These are phyloP conservation scores for Jamesozyma piceae DNA, from an alignment of 805 yeast species.

Conservation along the genomic window DNA sequence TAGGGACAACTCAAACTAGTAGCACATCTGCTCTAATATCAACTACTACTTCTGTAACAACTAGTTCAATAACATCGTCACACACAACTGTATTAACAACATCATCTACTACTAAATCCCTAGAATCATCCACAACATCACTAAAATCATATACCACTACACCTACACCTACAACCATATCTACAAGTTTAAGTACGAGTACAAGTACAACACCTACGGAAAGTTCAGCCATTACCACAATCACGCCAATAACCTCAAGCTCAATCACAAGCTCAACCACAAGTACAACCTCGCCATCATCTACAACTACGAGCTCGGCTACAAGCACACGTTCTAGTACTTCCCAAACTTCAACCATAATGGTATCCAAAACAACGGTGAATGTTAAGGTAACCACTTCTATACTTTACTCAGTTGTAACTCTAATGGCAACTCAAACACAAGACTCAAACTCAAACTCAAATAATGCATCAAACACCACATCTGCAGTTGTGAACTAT, in stretches of 20 bases:
- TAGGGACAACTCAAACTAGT: not conserved
- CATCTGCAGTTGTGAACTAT: not conserved
- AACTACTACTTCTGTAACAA: not conserved
- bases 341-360: not conserved
- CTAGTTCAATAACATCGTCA: not conserved
- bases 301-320: slow-evolving; percentile 5
- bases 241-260: slow-evolving; percentile 6
- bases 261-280: slow-evolving; percentile 4
- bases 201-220: not conserved
- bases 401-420: slow-evolving; percentile 14
- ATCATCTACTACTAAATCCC: not conserved
- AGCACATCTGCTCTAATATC: not conserved
- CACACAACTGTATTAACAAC: not conserved
- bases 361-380: not conserved
- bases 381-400: slow-evolving; percentile 8
- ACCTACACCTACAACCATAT: slow-evolving; percentile 3
- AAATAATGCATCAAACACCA: not conserved
- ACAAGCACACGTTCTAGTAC: slow-evolving; percentile 1
- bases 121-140: not conserved
- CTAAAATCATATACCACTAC: not conserved
- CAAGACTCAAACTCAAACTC: not conserved
- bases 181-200: slow-evolving; percentile 3
- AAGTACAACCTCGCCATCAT: slow-evolving; percentile 3
- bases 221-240: not conserved
- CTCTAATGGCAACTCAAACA: slow-evolving; percentile 11